Evolutionary conservation across 306 rosid genomes (phyloP), one percentile per base, ranked within the genome.

Genomic region (Leucaena leucocephala): DNA sequence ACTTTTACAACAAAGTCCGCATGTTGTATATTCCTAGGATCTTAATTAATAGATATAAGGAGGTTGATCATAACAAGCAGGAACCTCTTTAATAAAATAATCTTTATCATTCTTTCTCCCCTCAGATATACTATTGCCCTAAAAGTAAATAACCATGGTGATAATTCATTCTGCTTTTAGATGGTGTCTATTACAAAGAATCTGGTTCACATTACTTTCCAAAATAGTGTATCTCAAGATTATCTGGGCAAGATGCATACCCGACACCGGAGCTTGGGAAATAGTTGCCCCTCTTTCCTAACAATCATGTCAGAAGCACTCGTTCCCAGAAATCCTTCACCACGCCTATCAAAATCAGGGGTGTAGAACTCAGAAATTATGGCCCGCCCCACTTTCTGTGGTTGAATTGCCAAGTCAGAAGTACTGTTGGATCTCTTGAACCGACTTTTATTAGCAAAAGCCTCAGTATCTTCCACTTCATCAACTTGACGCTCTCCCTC

Each of bases 191-290:
- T 52, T 35, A 74, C 16, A 27, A 39, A 68, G 27, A 36, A 27
- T 70, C 63, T 4, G 16, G 36, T 38, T 34, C 36, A 63, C 75
- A 58, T 66, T 59, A 5, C 12, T 74, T 63, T 76, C 55, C 33
- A 44, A 8, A 39, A 57, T 39, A 62, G 46, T 68, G 75, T 52
- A 40, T 62, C 42, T 55, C 15, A 54, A 55, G 49, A 79, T 16
- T 44, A 21, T 75, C 83, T 64, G 65, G n/a, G 27, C 49, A 72
- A 70, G 61, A 72, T 67, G 68, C 96, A 85, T 85, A 96, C 98
- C 96, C 96, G 96, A 67, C 96, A 90, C 81, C 91, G 90, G 67
- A 93, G 93, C 87, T 91, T 96, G 49, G 93, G 96, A 87, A 78
- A 76, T 65, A 76, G 80, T 65, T 85, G 94, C 55, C 90, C 97